Evolutionary conservation across 2,329 filamentous ascomycete species (phyloP).

Genomic region (Fusarium nisikadoi): DNA sequence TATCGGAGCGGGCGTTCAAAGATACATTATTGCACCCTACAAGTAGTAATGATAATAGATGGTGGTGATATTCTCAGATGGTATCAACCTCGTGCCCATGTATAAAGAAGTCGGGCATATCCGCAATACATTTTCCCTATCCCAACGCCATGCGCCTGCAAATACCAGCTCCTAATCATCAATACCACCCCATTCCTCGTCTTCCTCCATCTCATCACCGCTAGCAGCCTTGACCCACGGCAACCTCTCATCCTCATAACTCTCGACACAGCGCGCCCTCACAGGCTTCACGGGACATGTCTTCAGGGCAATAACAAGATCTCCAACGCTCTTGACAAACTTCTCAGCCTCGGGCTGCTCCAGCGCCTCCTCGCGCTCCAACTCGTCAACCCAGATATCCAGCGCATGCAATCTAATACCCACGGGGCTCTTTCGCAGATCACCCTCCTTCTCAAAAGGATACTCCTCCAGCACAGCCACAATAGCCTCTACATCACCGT

Average conservation of each 20-base stretch:
- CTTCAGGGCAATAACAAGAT: conserved; percentile 66
- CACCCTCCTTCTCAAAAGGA: conserved; percentile 50
- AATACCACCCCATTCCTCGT: conserved; percentile 72
- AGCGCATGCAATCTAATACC: conserved; percentile 87
- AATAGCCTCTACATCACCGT: conserved; percentile 45
- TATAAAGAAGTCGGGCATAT: conserved; percentile 17
- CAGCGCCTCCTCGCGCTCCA: conserved; percentile 74
- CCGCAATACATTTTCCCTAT: conserved; percentile 29
- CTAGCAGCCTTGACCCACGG: conserved; percentile 60
- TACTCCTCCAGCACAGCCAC: conserved; percentile 45
- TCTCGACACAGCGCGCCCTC: conserved; percentile 74
- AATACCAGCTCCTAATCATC: conserved; percentile 62
- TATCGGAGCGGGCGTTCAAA: conserved; percentile 34
- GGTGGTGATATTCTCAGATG: conserved; percentile 34
- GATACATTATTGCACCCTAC: conserved; percentile 11
- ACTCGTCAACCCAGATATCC: conserved; percentile 92
- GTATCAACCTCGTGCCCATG: conserved; percentile 39
- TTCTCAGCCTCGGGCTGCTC: conserved; percentile 51
- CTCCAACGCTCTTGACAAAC: conserved; percentile 65
- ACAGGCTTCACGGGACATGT: conserved; percentile 76
- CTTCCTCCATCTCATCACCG: conserved; percentile 53
- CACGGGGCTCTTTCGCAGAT: conserved; percentile 75
- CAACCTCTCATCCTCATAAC: conserved; percentile 78
- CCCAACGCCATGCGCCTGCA: conserved; percentile 44
- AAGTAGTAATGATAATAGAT: conserved; percentile 29